phyloP scores from a whole-genome alignment of 2,329 filamentous ascomycete genomes.

The Alternaria arborescens region DNA sequence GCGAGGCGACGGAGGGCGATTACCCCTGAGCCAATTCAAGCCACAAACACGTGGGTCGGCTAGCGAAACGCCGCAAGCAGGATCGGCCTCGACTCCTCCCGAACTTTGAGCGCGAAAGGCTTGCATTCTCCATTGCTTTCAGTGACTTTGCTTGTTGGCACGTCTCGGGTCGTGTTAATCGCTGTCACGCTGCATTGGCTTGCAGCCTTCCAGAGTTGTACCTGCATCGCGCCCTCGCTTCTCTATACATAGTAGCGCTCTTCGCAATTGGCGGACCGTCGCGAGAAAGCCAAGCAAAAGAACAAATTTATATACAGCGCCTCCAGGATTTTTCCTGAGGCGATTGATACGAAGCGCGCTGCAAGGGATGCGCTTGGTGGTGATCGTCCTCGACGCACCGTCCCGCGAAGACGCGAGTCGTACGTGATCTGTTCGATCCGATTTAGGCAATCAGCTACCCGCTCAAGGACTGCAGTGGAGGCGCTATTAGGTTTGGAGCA shows the following conservation, averaged over 20 bases:
- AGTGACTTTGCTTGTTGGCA: not conserved
- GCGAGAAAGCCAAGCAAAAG: not conserved
- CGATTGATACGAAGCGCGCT: conserved; percentile 1
- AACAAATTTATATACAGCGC: not conserved
- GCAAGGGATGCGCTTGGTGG: conserved; percentile 8
- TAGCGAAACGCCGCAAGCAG: conserved; percentile 27
- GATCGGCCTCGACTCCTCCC: conserved; percentile 7
- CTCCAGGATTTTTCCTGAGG: not conserved
- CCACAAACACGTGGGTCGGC: conserved; percentile 24
- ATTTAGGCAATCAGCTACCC: not conserved
- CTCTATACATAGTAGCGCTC: conserved; percentile 5
- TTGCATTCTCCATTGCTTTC: not conserved
- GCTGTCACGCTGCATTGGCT: not conserved
- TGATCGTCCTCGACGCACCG: conserved; percentile 2
- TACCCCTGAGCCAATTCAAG: conserved; percentile 26
- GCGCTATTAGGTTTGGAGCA: conserved; percentile 16
- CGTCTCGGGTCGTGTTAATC: not conserved
- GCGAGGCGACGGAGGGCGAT: not conserved
- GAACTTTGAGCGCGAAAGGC: not conserved
- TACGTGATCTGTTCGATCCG: not conserved
- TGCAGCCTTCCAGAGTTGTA: not conserved
- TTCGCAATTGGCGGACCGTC: not conserved
- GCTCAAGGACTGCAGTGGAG: conserved; percentile 16
- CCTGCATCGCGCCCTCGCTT: conserved; percentile 1
- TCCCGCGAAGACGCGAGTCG: conserved; percentile 16